Percentiles rank a stretch among this genome's conserved stretches.
These are phyloP conservation scores for Nothophaeocryptopus gaeumannii DNA, from an alignment of 2,329 filamentous ascomycete genomes.

Conservation along the genomic window DNA sequence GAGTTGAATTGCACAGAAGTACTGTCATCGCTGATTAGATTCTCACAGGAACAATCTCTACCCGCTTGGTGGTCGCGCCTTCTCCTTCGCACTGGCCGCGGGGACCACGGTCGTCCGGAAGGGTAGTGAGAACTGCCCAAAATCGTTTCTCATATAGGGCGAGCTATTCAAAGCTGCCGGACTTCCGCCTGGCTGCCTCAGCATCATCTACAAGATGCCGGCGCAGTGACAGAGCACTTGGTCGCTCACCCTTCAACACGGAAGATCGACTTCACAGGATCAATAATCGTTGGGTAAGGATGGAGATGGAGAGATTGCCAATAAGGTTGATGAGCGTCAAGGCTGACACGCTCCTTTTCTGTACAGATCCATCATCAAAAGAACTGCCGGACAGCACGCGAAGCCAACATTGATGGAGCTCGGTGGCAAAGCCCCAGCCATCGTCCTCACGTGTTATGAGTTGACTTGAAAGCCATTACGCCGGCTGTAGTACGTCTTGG, in stretches of 20 bases:
- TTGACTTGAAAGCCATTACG: too few relatives aligned
- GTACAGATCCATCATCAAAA: conserved; percentile 59
- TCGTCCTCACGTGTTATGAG: conserved; percentile 68
- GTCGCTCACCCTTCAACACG: conserved; percentile 65
- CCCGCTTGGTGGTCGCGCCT: conserved; percentile 46
- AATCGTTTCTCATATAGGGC: conserved; percentile 60
- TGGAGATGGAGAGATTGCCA: too few relatives aligned
- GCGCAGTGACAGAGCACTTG: conserved; percentile 62
- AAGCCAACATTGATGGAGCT: conserved; percentile 79
- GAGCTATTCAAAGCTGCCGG: conserved; percentile 68
- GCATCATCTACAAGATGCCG: conserved; percentile 66
- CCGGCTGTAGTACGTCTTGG: too few relatives aligned
- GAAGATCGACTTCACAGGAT: conserved; percentile 78
- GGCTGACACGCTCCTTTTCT: too few relatives aligned
- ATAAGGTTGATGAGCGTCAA: too few relatives aligned
- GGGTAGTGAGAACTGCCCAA: conserved; percentile 64
- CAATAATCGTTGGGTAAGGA: conserved; percentile 58
- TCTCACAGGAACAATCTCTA: conserved; percentile 58
- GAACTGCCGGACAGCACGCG: conserved; percentile 66
- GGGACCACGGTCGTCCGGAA: conserved; percentile 79
- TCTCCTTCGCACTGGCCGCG: conserved; percentile 62
- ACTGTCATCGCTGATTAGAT: not conserved
- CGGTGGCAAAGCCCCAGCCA: conserved; percentile 74
- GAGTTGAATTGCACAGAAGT: too few relatives aligned
- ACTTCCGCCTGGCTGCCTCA: conserved; percentile 70